A percentile compares a stretch with the other conserved stretches of the same genome.
Conservation (phyloP, 1,284 basidiomycete genomes). For the Ceratobasidium sp. region DNA sequence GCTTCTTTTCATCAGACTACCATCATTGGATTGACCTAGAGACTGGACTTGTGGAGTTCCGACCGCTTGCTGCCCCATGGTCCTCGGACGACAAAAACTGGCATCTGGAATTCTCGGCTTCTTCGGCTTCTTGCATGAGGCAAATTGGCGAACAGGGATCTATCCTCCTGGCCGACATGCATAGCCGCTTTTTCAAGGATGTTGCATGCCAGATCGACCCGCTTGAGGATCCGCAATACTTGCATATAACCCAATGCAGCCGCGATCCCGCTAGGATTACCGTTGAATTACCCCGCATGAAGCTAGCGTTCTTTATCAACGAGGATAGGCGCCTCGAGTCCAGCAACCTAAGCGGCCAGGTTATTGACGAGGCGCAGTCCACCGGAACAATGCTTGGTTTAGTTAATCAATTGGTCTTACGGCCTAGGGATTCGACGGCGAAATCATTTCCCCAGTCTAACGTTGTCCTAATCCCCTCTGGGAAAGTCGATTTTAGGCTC, state of each 20-base stretch:
- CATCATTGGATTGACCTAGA: constrained; percentile 41
- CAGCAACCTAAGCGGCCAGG: constrained; percentile 51
- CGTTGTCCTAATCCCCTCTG: constrained; percentile 59
- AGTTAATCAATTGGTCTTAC: constrained; percentile 50
- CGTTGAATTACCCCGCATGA: constrained; percentile 48
- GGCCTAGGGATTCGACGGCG: constrained; percentile 19
- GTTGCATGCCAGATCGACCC: not conserved
- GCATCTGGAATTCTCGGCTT: not conserved
- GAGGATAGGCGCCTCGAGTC: constrained; percentile 47
- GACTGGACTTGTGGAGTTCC: constrained; percentile 28
- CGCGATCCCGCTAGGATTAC: not conserved
- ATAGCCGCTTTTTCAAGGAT: not conserved
- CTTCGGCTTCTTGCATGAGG: not conserved
- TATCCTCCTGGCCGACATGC: not conserved
- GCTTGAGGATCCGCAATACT: constrained; percentile 14
- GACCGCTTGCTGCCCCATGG: constrained; percentile 3
- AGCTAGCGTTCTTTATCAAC: constrained; percentile 50
- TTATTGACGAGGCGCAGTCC: constrained; percentile 54
- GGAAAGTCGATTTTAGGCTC: constrained; percentile 50
- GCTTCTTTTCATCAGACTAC: constrained; percentile 22
- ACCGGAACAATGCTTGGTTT: constrained; percentile 54
- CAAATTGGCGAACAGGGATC: not conserved
- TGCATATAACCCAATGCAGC: constrained; percentile 1
- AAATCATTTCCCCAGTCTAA: constrained; percentile 50
- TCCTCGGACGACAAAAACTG: not conserved